Evolutionary conservation across 2,329 filamentous ascomycete species (phyloP).

Genomic region (Talaromyces sp.): DNA sequence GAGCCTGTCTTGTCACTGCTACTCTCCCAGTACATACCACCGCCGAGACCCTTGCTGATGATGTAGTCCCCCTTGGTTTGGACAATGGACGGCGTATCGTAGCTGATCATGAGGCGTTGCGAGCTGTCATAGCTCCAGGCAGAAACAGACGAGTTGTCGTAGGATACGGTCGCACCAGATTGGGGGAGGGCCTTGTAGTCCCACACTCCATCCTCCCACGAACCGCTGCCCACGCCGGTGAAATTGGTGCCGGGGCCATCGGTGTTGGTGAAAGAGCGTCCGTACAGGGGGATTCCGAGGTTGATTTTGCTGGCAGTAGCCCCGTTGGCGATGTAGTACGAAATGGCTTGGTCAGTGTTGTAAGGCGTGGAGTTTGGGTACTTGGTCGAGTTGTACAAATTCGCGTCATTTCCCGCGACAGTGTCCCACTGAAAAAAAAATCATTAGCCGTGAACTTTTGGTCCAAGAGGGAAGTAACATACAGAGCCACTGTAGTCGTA

Average conservation of each 20-base stretch:
- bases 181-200: constrained; percentile 84
- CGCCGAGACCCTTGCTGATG: constrained; percentile 63
- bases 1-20: constrained; percentile 66
- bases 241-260: constrained; percentile 67
- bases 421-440: constrained; percentile 6
- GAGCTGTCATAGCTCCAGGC: constrained; percentile 65
- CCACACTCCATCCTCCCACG: constrained; percentile 65
- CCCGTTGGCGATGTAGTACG: constrained; percentile 62
- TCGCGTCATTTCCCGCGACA: constrained; percentile 46
- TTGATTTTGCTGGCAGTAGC: constrained; percentile 71
- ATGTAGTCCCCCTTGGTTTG: constrained; percentile 61
- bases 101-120: constrained; percentile 63
- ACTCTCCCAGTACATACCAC: constrained; percentile 97
- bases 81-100: constrained; percentile 61
- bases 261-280: constrained; percentile 76
- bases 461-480: neutral
- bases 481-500: constrained; percentile 61
- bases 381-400: constrained; percentile 59
- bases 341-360: constrained; percentile 66
- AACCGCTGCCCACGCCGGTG: constrained; percentile 66
- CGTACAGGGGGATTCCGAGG: constrained; percentile 88
- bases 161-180: constrained; percentile 56
- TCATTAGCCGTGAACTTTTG: neutral
- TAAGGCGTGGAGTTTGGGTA: constrained; percentile 70
- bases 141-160: constrained; percentile 56